phyloP scores from a whole-genome alignment of 805 yeast species.

The Lipomyces anomalus region DNA sequence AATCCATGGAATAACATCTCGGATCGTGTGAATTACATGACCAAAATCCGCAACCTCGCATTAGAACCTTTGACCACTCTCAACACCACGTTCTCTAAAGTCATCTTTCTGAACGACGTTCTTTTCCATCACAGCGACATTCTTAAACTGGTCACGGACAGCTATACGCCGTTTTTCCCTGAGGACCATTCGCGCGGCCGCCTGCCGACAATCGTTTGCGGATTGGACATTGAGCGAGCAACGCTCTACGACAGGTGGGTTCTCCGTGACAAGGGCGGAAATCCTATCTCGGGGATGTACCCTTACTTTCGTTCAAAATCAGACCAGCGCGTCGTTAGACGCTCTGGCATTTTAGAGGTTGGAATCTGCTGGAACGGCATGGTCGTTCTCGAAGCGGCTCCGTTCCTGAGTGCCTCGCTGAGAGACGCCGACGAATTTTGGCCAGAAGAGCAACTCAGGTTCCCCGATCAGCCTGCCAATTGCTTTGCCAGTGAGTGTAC shows the following conservation, averaged over 20 bases:
- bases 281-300: constrained; percentile 10
- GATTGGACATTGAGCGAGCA: constrained; percentile 13
- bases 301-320: constrained; percentile 6
- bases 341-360: constrained; percentile 10
- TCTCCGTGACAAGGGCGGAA: constrained; percentile 13
- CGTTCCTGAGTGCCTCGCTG: constrained; percentile 15
- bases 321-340: constrained; percentile 3
- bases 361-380: constrained; percentile 21
- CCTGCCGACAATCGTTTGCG: constrained; percentile 16
- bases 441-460: constrained; percentile 6
- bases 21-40: constrained; percentile 14
- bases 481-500: constrained; percentile 17
- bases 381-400: constrained; percentile 15
- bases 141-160: constrained; percentile 8
- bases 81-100: constrained; percentile 4
- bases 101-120: constrained; percentile 18
- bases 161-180: background rate
- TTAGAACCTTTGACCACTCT: constrained; percentile 10
- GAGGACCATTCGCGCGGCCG: constrained; percentile 1
- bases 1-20: constrained; percentile 18
- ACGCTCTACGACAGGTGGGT: constrained; percentile 21
- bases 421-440: background rate
- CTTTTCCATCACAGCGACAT: constrained; percentile 13
- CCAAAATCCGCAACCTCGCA: constrained; percentile 15
- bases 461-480: constrained; percentile 12